phyloP scores from a whole-genome alignment of 2,329 filamentous ascomycete species.

The Paraconiothyrium brasiliense region DNA sequence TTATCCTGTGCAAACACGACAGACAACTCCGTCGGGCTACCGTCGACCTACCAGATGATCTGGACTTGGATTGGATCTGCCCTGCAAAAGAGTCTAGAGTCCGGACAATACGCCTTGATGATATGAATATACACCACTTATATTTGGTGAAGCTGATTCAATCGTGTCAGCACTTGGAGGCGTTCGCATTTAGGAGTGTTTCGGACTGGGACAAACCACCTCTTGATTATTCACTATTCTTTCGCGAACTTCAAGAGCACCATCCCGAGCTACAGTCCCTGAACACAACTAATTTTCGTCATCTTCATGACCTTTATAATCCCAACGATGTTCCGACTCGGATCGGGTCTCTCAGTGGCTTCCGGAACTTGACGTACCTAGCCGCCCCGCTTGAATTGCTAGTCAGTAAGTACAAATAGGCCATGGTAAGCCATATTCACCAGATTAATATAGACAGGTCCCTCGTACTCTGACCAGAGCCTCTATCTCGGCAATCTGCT shows the following conservation, averaged over 20 bases:
- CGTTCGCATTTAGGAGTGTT: slow-evolving; percentile 1
- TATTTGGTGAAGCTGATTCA: not conserved
- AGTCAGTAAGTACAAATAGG: not conserved
- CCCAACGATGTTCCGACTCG: not conserved
- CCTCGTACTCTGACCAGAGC: not conserved
- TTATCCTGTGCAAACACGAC: not conserved
- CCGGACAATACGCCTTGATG: slow-evolving; percentile 3
- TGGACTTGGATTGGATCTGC: slow-evolving; percentile 1
- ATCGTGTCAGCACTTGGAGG: slow-evolving; percentile 3
- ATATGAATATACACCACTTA: not conserved
- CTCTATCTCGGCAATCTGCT: slow-evolving; percentile 1
- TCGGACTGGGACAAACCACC: not conserved
- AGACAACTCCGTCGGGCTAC: not conserved
- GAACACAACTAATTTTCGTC: not conserved
- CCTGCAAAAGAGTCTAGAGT: not conserved
- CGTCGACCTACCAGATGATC: not conserved
- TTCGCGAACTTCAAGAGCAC: slow-evolving; percentile 5
- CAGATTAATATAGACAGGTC: not conserved
- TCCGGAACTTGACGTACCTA: slow-evolving; percentile 2
- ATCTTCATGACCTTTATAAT: not conserved
- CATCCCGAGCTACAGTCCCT: slow-evolving; percentile 7
- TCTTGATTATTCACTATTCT: not conserved
- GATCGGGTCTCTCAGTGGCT: not conserved
- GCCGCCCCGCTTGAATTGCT: slow-evolving; percentile 5
- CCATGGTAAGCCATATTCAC: not conserved